A percentile compares a stretch with the other conserved stretches of the same genome.
Evolutionary conservation across 352 stramenopile species (phyloP).

Genomic region (Thalassiosira ordinaria): DNA sequence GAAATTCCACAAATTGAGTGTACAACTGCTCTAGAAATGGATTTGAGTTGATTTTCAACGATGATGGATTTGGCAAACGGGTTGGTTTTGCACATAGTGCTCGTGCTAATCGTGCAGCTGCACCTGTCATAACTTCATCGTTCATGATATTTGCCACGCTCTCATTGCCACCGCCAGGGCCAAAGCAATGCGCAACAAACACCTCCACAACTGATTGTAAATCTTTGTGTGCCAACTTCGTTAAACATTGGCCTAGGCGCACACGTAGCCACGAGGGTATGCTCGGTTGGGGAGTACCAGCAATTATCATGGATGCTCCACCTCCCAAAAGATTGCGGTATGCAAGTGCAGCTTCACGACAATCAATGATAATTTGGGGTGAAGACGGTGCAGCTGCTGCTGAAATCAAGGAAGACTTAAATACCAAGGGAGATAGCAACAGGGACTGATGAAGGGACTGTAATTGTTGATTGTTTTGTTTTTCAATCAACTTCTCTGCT

Average conservation of each 20-base stretch:
- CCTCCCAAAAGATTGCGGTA: conserved; percentile 53
- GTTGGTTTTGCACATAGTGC: conserved; percentile 48
- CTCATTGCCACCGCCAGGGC: conserved; percentile 21
- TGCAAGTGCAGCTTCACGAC: conserved; percentile 52
- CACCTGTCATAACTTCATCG: no score
- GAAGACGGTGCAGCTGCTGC: not conserved
- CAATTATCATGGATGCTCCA: conserved; percentile 41
- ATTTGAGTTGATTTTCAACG: conserved; percentile 2
- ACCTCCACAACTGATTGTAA: conserved; percentile 76
- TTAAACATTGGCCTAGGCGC: conserved; percentile 66
- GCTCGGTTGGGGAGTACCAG: not conserved
- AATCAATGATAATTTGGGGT: conserved; percentile 30
- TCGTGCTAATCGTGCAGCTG: conserved; percentile 57
- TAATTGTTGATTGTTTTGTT: conserved; percentile 22
- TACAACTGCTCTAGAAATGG: conserved; percentile 43
- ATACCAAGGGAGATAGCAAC: conserved; percentile 33
- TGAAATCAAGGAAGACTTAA: conserved; percentile 39
- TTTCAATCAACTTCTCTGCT: conserved; percentile 24
- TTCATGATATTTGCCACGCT: no score
- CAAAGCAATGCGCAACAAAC: conserved; percentile 62
- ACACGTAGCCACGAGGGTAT: conserved; percentile 72
- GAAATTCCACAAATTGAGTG: conserved; percentile 63
- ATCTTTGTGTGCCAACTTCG: conserved; percentile 64
- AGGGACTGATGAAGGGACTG: conserved; percentile 38
- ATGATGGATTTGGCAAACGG: conserved; percentile 2